phyloP scores from a whole-genome alignment of 768 basidiomycete genomes.

The Boletus coccyginus region DNA sequence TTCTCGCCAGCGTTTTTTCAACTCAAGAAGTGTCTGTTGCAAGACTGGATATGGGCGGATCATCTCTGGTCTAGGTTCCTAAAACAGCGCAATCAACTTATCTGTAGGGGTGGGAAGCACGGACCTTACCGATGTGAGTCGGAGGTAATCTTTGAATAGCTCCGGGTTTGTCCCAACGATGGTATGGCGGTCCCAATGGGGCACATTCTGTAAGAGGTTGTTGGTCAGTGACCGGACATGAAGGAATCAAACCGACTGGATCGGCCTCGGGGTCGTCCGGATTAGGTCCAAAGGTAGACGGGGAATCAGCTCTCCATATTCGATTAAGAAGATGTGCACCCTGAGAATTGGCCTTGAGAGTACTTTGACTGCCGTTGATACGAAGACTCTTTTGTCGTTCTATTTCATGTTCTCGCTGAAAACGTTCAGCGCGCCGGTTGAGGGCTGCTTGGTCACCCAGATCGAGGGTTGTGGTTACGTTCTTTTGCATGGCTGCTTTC shows the following conservation, averaged over 20 bases:
- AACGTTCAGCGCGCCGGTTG: constrained; percentile 79
- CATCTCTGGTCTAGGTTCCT: constrained; percentile 94
- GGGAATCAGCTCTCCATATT: constrained; percentile 42
- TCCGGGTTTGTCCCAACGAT: constrained; percentile 90
- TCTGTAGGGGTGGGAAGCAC: background rate
- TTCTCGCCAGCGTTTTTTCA: constrained; percentile 87
- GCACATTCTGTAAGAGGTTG: constrained; percentile 69
- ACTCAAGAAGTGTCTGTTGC: constrained; percentile 77
- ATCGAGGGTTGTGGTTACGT: constrained; percentile 42
- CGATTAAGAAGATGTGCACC: constrained; percentile 54
- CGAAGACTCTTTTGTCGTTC: constrained; percentile 62
- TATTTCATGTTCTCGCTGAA: constrained; percentile 86
- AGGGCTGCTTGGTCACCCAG: constrained; percentile 67
- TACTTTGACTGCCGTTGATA: constrained; percentile 27
- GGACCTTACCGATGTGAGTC: constrained; percentile 76
- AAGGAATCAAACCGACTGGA: constrained; percentile 46
- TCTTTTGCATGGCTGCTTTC: constrained; percentile 46
- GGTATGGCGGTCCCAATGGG: constrained; percentile 94
- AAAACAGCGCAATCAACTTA: constrained; percentile 6
- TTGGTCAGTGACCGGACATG: constrained; percentile 4
- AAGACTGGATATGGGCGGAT: constrained; percentile 88
- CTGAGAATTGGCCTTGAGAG: constrained; percentile 46
- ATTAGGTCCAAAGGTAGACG: constrained; percentile 45
- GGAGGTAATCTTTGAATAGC: constrained; percentile 94
- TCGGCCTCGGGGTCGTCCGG: constrained; percentile 71